Evolutionary conservation across 2,329 filamentous ascomycete species (phyloP), one percentile per base, ranked within the genome.

Genomic region (Aureobasidium vineae): DNA sequence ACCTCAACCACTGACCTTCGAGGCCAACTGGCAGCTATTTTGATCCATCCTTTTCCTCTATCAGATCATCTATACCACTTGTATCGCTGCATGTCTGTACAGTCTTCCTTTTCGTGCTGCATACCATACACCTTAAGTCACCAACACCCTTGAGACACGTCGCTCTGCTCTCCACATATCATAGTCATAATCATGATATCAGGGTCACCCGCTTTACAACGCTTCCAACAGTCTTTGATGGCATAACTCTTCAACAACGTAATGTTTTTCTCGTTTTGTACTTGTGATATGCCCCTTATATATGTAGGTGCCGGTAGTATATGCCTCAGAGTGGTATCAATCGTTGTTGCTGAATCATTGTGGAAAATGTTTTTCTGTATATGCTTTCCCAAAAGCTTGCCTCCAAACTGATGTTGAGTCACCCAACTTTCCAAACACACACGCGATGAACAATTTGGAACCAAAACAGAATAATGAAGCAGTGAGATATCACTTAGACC

Each of bases 21-120:
- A 59, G 54, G 40, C 41, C 57, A 61, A 49, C 16, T 61, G 57
- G 57, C 57, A 61, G 57, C 57, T 63, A 63, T 63, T 63, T 52
- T 63, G 52, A 63, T 52, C 59, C 6, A n/a, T 8, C 4, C 38
- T 26, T 36, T 10, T 49, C 49, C 5, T 49, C 28, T 49, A 61
- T 49, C 57, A 61, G 57, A 61, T 61, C 43, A 23, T 49, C 57
- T 49, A 36, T 60, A 23, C 26, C 13, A 31, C 16, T 13, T 43
- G 23, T 15, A 43, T 57, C 5, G 7, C 7, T 21, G 21, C 15
- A 21, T 2, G n/a, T 43, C 11, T 16, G 6, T 43, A n/a, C 31
- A 19, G 7, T 16, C 33, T 16, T 6, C 36, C 41, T 36, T 36
- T 19, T 28, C 21, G 23, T 16, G 19, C 23, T 19, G 47, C 15